These are phyloP conservation scores for Tuber brumale DNA, from an alignment of 495 filamentous ascomycete genomes.

Conservation along the genomic window DNA sequence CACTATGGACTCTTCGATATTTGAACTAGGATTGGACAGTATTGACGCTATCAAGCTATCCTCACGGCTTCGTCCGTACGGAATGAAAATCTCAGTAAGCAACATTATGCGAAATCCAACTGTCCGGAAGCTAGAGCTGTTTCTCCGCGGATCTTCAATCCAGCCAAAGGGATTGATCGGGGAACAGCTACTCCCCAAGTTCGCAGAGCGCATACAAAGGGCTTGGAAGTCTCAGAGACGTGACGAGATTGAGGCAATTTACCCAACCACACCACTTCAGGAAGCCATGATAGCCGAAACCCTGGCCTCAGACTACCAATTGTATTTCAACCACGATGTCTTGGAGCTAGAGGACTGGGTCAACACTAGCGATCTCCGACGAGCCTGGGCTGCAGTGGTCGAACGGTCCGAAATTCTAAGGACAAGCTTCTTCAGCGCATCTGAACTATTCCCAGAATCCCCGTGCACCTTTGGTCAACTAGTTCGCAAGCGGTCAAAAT, in stretches of 20 bases:
- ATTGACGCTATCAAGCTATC: conserved; percentile 65
- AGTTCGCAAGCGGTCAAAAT: conserved; percentile 44
- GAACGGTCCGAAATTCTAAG: conserved; percentile 61
- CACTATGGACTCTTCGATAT: conserved; percentile 51
- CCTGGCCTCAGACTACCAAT: conserved; percentile 55
- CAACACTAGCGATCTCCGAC: conserved; percentile 50
- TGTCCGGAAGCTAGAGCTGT: conserved; percentile 50
- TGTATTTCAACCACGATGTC: conserved; percentile 76
- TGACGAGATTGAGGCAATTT: conserved; percentile 49
- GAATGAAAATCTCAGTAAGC: conserved; percentile 58
- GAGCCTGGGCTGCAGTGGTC: conserved; percentile 57
- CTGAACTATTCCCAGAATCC: conserved; percentile 45
- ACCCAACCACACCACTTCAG: conserved; percentile 68
- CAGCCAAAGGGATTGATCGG: conserved; percentile 4
- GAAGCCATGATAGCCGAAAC: conserved; percentile 76
- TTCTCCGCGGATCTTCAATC: conserved; percentile 15
- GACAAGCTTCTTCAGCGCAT: conserved; percentile 61
- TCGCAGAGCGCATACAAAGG: conserved; percentile 42
- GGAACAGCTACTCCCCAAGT: conserved; percentile 31
- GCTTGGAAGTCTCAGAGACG: conserved; percentile 43
- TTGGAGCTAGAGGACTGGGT: conserved; percentile 50
- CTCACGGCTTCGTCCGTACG: conserved; percentile 54
- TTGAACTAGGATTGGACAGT: conserved; percentile 62
- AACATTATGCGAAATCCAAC: conserved; percentile 63
- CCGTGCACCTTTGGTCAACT: conserved; percentile 59